Evolutionary conservation across 768 basidiomycete genomes (phyloP), one percentile per base, ranked within the genome.

Genomic region (Collybia sp.): DNA sequence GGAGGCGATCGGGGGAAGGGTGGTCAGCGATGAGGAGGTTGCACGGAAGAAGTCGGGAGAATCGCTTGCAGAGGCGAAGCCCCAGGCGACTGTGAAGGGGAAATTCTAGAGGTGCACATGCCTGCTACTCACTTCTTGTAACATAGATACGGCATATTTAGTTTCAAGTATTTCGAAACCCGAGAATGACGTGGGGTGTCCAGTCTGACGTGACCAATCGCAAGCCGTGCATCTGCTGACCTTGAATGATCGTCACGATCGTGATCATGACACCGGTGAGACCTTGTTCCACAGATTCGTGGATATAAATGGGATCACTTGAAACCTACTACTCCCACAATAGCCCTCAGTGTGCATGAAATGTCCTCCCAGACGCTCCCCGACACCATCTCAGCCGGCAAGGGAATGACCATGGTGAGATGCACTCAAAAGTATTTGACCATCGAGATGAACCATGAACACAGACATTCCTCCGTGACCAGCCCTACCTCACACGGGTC

Each of bases 11-110:
- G 71, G 74, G 13, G 86, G 85, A 3, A 67, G 70, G 30, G 69
- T 82, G 1, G 73, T 82, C 11, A 82, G 69, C 42, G 85, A 87
- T 42, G 81, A 85, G 50, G 84, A 87, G 52, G 75, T 85, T 18
- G 71, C 71, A 39, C 67, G 69, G 45, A 75, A 74, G 51, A 77
- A 25, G 25, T 25, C 25, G 25, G 25, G 25, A 25, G 25, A 25
- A 25, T 8, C 25, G 3, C 25, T 25, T 8, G 4, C 25, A 25
- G 25, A 25, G 25, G 25, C 8, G 25, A 25, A 25, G 8, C 25
- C 25, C 25, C 25, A 25, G 25, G 8, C 25, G 8, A 25, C 3
- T 25, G 8, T 25, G 25, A 25, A 25, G 8, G 25, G 8, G 25
- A 25, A 25, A 25, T 25, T 25, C 4, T 25, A 25, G 25, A 25